Percentiles rank a stretch among this genome's conserved stretches.
Conservation (phyloP, 495 filamentous ascomycete genomes). For the Penicillium nucicola region DNA sequence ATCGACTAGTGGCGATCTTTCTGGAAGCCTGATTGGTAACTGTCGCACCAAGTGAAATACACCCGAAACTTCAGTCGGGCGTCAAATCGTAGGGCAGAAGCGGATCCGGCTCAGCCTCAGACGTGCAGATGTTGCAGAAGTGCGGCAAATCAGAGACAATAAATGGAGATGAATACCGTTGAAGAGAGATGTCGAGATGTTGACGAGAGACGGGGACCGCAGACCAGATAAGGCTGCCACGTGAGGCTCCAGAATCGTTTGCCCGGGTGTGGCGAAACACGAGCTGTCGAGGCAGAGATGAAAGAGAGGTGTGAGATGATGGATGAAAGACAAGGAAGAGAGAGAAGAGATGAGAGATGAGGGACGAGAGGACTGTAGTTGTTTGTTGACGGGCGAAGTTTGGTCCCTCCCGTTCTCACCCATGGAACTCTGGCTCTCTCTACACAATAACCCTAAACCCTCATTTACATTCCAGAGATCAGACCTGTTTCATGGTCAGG, state of each 20-base stretch:
- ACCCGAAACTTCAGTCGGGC: neutral
- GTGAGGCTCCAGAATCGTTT: neutral
- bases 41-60: slow-evolving; percentile 16
- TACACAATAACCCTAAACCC: too few relatives aligned
- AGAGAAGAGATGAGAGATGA: neutral
- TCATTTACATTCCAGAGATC: too few relatives aligned
- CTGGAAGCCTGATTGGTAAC: slow-evolving; percentile 19
- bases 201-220: neutral
- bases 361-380: slow-evolving; percentile 8
- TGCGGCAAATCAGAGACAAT: neutral
- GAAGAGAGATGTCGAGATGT: neutral
- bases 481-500: neutral
- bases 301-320: neutral
- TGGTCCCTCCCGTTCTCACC: neutral
- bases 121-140: neutral
- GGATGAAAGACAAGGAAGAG: neutral
- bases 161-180: neutral
- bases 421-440: too few relatives aligned
- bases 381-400: neutral
- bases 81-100: slow-evolving; percentile 6
- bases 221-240: neutral
- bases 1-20: slow-evolving; percentile 18
- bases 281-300: neutral
- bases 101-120: slow-evolving; percentile 7
- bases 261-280: neutral